Evolutionary conservation across 2,329 filamentous ascomycete genomes (phyloP).

Genomic region (Monosporascus sp.): DNA sequence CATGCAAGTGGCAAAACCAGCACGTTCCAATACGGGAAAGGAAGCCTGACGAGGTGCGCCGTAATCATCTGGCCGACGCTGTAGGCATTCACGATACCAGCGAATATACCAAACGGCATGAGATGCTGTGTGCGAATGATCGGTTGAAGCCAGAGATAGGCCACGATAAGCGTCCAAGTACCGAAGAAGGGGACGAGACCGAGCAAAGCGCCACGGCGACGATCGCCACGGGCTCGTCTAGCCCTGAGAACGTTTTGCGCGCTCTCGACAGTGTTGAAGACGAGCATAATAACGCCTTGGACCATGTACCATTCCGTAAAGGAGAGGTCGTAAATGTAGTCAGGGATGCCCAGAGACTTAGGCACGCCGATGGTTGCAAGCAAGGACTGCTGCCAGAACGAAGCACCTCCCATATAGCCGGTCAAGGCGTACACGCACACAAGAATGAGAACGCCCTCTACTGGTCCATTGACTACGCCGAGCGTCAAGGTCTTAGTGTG

Average conservation of each 20-base stretch:
- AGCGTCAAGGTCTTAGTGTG: slow-evolving; percentile 94
- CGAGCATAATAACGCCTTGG: slow-evolving; percentile 74
- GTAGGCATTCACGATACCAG: slow-evolving; percentile 88
- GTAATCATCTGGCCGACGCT: slow-evolving; percentile 94
- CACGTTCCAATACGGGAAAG: slow-evolving; percentile 88
- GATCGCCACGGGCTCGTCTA: slow-evolving; percentile 68
- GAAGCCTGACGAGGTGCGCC: slow-evolving; percentile 80
- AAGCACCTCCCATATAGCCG: slow-evolving; percentile 77
- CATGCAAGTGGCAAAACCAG: slow-evolving; percentile 71
- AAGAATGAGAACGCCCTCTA: slow-evolving; percentile 87
- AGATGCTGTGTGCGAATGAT: slow-evolving; percentile 76
- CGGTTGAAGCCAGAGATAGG: slow-evolving; percentile 82
- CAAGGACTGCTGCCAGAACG: slow-evolving; percentile 89
- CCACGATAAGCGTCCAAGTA: slow-evolving; percentile 70
- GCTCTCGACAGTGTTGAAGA: slow-evolving; percentile 78
- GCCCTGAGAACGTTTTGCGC: slow-evolving; percentile 79
- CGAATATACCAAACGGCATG: slow-evolving; percentile 84
- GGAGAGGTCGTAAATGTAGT: slow-evolving; percentile 67
- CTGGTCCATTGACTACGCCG: slow-evolving; percentile 86
- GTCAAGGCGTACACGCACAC: slow-evolving; percentile 78
- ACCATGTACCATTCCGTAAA: slow-evolving; percentile 93
- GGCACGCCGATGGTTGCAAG: slow-evolving; percentile 66
- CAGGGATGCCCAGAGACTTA: slow-evolving; percentile 58
- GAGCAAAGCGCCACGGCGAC: slow-evolving; percentile 67
- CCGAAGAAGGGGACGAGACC: slow-evolving; percentile 77